These are phyloP conservation scores for Pulicaria dysenterica DNA, from an alignment of 129 eudicot genomes.

Conservation along the genomic window DNA sequence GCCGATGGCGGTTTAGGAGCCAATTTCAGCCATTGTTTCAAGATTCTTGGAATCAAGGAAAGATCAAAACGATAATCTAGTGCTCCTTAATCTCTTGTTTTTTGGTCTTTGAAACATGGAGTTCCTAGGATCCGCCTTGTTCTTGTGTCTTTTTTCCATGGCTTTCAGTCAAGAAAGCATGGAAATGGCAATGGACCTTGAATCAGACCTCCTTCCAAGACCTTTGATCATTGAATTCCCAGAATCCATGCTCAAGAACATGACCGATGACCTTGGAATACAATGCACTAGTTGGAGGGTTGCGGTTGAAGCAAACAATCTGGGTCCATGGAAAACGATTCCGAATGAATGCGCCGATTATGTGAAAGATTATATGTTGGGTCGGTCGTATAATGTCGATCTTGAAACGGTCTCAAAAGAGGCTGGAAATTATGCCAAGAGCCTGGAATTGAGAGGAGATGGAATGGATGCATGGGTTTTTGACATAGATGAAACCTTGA, in stretches of 20 bases:
- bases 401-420: conserved; percentile 71
- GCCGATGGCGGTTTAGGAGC: conserved; percentile 43
- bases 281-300: conserved; percentile 91
- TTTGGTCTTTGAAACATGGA: conserved; percentile 38
- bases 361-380: conserved; percentile 59
- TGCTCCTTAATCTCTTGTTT: conserved; percentile 29
- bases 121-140: conserved; percentile 25
- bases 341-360: conserved; percentile 78
- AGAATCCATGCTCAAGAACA: conserved; percentile 39
- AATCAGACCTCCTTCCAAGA: conserved; percentile 50
- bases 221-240: conserved; percentile 57
- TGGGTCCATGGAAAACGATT: conserved; percentile 85
- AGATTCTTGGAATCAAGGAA: conserved; percentile 30
- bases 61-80: conserved; percentile 39
- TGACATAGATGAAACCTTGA: conserved; percentile 93
- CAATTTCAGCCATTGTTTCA: conserved; percentile 24
- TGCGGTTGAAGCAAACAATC: conserved; percentile 77
- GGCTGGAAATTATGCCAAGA: conserved; percentile 57
- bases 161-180: conserved; percentile 41
- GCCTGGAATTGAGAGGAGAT: conserved; percentile 51
- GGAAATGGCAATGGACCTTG: conserved; percentile 20
- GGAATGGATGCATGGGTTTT: conserved; percentile 88
- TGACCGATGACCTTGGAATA: conserved; percentile 40
- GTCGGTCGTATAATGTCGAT: conserved; percentile 53
- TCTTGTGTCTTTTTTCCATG: conserved; percentile 39